These are phyloP conservation scores for Citrullus colocynthis DNA, from an alignment of 306 rosid species.

Conservation along the genomic window DNA sequence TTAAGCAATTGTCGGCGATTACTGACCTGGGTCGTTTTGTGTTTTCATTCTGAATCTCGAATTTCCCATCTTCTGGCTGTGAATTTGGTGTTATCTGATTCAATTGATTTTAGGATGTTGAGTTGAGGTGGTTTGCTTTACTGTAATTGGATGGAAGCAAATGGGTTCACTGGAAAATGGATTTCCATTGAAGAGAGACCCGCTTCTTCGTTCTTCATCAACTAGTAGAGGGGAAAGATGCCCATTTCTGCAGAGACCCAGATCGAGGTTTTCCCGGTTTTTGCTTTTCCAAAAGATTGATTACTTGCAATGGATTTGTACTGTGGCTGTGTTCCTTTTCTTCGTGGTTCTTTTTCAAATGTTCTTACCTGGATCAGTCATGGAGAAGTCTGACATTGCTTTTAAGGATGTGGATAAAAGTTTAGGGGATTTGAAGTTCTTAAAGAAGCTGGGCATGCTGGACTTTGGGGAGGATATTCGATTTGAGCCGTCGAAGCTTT, in stretches of 20 bases:
- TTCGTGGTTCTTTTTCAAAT: conserved; percentile 71
- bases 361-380: conserved; percentile 70
- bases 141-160: conserved; percentile 43
- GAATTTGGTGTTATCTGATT: neutral
- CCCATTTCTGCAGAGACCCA: conserved; percentile 60
- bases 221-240: conserved; percentile 35
- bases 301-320: conserved; percentile 89
- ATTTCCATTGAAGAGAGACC: conserved; percentile 56
- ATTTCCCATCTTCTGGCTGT: neutral
- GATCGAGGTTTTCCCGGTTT: conserved; percentile 84
- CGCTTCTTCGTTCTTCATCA: conserved; percentile 35
- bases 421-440: conserved; percentile 28
- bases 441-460: conserved; percentile 36
- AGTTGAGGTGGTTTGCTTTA: conserved; percentile 6
- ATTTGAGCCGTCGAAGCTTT: conserved; percentile 53
- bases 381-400: conserved; percentile 35
- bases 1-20: neutral
- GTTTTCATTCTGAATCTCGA: neutral
- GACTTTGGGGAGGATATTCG: conserved; percentile 60
- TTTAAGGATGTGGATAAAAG: conserved; percentile 25
- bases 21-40: neutral
- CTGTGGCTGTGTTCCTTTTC: conserved; percentile 64
- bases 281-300: conserved; percentile 64
- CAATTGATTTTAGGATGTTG: neutral
- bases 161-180: conserved; percentile 88